These are phyloP conservation scores for Dipodascus geniculatus DNA, from an alignment of 805 yeast genomes.

Conservation along the genomic window DNA sequence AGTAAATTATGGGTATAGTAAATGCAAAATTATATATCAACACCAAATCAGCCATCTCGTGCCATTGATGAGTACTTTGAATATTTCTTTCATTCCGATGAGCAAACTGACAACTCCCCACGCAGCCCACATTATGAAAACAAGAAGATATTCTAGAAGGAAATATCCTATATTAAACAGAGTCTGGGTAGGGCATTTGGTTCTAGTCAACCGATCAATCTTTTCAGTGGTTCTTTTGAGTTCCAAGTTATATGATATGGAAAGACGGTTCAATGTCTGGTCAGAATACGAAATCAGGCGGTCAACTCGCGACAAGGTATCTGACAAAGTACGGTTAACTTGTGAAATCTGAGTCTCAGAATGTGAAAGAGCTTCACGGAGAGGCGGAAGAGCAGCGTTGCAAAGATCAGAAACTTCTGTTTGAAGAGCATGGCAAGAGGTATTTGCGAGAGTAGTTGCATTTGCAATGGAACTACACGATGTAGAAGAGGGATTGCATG, in stretches of 20 bases:
- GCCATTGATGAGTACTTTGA: conserved; percentile 4
- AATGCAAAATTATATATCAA: conserved; percentile 6
- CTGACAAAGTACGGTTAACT: background rate
- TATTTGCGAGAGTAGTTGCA: background rate
- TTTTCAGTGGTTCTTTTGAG: conserved; percentile 14
- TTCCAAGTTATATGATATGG: conserved; percentile 17
- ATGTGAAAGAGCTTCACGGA: background rate
- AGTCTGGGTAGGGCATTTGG: conserved; percentile 10
- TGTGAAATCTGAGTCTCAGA: background rate
- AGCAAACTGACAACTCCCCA: conserved; percentile 17
- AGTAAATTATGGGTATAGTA: no score
- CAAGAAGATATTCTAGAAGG: conserved; percentile 15
- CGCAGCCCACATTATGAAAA: conserved; percentile 17
- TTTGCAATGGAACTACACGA: background rate
- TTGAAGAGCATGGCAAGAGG: background rate
- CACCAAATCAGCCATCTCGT: conserved; percentile 19
- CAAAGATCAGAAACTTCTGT: background rate
- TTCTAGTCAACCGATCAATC: conserved; percentile 13
- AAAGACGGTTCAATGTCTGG: conserved; percentile 16
- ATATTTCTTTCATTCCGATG: conserved; percentile 4
- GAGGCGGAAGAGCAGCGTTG: background rate
- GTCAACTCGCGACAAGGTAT: background rate
- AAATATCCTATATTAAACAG: conserved; percentile 14
- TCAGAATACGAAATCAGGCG: conserved; percentile 13
- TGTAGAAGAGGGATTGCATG: background rate